Percentiles rank a stretch among this genome's conserved stretches.
Evolutionary conservation across 2,329 filamentous ascomycete species (phyloP).

Genomic region (Xylaria hypoxylon): DNA sequence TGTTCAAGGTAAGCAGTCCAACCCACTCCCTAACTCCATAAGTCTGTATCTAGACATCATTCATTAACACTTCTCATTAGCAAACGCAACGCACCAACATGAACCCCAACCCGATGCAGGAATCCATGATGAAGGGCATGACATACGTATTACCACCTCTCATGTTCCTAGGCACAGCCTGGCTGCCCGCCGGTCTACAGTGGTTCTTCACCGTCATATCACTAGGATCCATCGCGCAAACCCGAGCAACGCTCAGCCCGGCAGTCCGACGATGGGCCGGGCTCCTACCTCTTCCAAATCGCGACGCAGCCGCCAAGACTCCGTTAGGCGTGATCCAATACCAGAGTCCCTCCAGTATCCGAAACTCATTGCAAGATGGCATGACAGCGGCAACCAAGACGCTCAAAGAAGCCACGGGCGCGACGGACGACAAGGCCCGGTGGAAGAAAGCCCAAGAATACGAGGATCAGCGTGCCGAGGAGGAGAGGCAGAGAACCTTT

Average conservation of each 20-base stretch:
- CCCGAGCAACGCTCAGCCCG: conserved; percentile 55
- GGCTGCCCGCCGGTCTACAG: conserved; percentile 62
- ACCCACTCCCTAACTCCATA: neutral
- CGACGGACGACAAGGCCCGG: conserved; percentile 39
- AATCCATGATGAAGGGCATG: conserved; percentile 57
- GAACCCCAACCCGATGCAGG: conserved; percentile 49
- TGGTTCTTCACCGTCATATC: conserved; percentile 60
- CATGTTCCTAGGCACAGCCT: conserved; percentile 59
- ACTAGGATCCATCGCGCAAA: conserved; percentile 51
- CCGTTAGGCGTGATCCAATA: conserved; percentile 8
- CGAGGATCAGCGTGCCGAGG: conserved; percentile 45
- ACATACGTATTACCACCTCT: conserved; percentile 58
- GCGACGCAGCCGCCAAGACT: neutral
- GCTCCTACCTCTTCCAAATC: conserved; percentile 53
- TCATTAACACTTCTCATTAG: conserved; percentile 35
- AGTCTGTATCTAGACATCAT: neutral
- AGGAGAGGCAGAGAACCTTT: conserved; percentile 56
- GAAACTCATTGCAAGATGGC: conserved; percentile 48
- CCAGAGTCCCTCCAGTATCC: conserved; percentile 46
- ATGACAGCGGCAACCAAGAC: conserved; percentile 7
- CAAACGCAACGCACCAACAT: conserved; percentile 42
- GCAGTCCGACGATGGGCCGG: conserved; percentile 54
- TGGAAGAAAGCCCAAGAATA: conserved; percentile 47
- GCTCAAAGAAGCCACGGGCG: conserved; percentile 29
- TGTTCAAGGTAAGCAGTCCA: conserved; percentile 65